Conservation (phyloP, 2,329 filamentous ascomycete genomes). For the Penicillium sp. region DNA sequence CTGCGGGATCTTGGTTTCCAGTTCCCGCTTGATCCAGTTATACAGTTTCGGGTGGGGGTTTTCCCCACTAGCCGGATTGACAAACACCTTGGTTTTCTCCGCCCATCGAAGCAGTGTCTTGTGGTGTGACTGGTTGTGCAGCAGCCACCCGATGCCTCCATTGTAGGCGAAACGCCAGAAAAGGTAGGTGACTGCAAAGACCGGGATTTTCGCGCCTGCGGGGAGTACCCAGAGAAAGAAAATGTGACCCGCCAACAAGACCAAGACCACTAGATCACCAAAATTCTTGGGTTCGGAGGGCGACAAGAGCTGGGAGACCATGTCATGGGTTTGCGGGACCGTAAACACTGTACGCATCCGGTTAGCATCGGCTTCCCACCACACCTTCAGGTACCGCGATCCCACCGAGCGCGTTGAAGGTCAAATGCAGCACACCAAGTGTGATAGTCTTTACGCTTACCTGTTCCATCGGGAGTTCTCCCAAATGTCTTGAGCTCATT, state of each 20-base stretch:
- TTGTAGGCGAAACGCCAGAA: slow-evolving; percentile 96
- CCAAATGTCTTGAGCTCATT: slow-evolving; percentile 80
- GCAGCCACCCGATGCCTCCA: slow-evolving; percentile 84
- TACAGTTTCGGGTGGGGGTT: slow-evolving; percentile 84
- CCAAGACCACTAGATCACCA: slow-evolving; percentile 78
- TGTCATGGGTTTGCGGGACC: slow-evolving; percentile 94
- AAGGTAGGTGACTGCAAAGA: slow-evolving; percentile 81
- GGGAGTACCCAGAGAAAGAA: slow-evolving; percentile 74
- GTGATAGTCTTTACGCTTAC: slow-evolving; percentile 51
- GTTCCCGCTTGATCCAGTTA: slow-evolving; percentile 79
- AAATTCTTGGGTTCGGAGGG: slow-evolving; percentile 94
- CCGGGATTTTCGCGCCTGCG: slow-evolving; percentile 66
- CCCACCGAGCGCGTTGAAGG: no score
- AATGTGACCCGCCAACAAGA: slow-evolving; percentile 75
- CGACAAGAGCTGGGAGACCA: slow-evolving; percentile 96
- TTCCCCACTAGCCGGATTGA: slow-evolving; percentile 74
- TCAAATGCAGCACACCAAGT: no score
- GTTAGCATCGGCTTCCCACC: slow-evolving; percentile 20
- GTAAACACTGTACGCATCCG: slow-evolving; percentile 71
- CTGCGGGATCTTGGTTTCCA: slow-evolving; percentile 90
- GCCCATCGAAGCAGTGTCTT: slow-evolving; percentile 86
- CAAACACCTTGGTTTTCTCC: slow-evolving; percentile 81
- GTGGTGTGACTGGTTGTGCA: slow-evolving; percentile 88
- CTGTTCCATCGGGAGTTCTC: slow-evolving; percentile 83
- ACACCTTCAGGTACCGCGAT: neutral